These are phyloP conservation scores for Penicillium glabrum DNA, from an alignment of 2,329 filamentous ascomycete genomes.

Conservation along the genomic window DNA sequence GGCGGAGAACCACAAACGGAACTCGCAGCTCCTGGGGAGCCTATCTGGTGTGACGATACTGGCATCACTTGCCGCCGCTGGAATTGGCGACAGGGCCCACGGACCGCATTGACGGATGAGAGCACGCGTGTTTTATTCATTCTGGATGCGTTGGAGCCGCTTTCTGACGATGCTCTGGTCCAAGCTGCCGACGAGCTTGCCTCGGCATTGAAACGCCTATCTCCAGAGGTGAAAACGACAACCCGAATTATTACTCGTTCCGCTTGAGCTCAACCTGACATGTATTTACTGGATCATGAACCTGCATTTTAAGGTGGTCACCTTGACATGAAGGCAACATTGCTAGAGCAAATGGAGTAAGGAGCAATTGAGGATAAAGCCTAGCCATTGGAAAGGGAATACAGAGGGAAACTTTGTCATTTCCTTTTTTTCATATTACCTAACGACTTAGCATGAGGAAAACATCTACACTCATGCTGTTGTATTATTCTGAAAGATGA, in stretches of 20 bases:
- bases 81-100: constrained; percentile 42
- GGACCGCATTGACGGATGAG: constrained; percentile 35
- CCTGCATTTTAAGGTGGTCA: too few species aligned
- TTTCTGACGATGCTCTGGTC: constrained; percentile 6
- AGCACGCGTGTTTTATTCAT: constrained; percentile 34
- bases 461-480: too few species aligned
- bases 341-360: too few species aligned
- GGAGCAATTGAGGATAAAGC: too few species aligned
- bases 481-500: too few species aligned
- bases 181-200: constrained; percentile 16
- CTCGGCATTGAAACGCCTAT: not conserved
- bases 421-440: too few species aligned
- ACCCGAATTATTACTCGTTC: not conserved
- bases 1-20: constrained; percentile 24
- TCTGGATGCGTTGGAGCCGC: constrained; percentile 16
- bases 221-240: not conserved
- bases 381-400: too few species aligned
- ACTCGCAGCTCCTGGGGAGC: constrained; percentile 32
- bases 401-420: too few species aligned
- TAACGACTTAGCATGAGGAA: too few species aligned
- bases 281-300: not conserved
- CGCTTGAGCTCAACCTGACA: not conserved
- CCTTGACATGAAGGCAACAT: too few species aligned
- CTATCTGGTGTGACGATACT: constrained; percentile 40
- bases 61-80: constrained; percentile 41